phyloP scores from a whole-genome alignment of 2,329 filamentous ascomycete genomes.

The Coniochaeta sp. region DNA sequence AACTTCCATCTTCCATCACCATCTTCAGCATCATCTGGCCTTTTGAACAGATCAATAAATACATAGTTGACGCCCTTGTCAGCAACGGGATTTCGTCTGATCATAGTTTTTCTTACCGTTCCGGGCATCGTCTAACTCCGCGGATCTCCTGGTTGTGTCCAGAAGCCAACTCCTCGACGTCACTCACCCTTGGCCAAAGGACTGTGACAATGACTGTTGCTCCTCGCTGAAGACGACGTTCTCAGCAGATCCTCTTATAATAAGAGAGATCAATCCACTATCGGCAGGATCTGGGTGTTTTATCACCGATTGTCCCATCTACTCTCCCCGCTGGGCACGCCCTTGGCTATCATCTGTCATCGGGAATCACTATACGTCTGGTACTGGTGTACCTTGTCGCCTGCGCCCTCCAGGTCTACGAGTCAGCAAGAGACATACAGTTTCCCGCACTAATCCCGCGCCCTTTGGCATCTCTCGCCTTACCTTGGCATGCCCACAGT shows the following conservation, averaged over 20 bases:
- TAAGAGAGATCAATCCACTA: no score
- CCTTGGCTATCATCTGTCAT: background rate
- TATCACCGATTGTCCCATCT: background rate
- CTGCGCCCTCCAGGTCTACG: background rate
- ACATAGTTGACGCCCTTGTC: background rate
- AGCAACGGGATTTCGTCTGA: background rate
- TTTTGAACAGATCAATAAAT: background rate
- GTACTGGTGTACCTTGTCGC: background rate
- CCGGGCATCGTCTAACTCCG: no score
- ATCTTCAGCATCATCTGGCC: no score
- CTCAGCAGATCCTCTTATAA: background rate
- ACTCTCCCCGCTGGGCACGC: background rate
- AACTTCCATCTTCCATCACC: background rate
- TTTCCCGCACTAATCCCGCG: background rate
- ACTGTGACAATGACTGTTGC: background rate
- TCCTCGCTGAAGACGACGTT: background rate
- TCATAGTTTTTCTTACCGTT: no score
- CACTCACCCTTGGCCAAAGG: background rate
- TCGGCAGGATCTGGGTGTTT: background rate
- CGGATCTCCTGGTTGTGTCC: no score
- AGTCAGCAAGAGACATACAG: background rate
- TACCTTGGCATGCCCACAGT: slow-evolving; percentile 14
- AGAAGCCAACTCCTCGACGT: background rate
- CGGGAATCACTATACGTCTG: background rate
- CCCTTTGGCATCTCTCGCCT: background rate